phyloP scores from a whole-genome alignment of 2,329 filamentous ascomycete species.

The Camptophora hylomeconis region DNA sequence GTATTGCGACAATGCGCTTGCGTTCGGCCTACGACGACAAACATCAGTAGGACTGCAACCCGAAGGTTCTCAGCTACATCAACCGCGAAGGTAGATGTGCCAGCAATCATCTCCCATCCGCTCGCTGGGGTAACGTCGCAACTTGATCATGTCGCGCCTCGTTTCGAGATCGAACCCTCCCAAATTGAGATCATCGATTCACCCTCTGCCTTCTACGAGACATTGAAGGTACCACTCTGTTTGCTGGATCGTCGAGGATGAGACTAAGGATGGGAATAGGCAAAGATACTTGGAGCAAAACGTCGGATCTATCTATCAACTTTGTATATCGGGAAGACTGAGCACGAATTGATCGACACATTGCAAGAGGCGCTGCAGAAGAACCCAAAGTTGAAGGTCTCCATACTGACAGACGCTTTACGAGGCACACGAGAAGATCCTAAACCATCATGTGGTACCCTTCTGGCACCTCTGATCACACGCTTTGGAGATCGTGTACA shows the following conservation, averaged over 20 bases:
- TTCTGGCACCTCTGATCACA: constrained; percentile 76
- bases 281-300: constrained; percentile 70
- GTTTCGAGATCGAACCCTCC: constrained; percentile 71
- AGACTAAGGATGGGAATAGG: constrained; percentile 31
- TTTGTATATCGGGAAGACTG: constrained; percentile 87
- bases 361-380: constrained; percentile 59
- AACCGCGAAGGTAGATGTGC: constrained; percentile 6
- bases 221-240: constrained; percentile 56
- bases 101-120: constrained; percentile 31
- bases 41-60: constrained; percentile 4
- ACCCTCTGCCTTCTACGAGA: constrained; percentile 81
- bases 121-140: constrained; percentile 54
- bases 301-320: constrained; percentile 84
- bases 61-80: constrained; percentile 11
- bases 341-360: constrained; percentile 73
- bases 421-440: constrained; percentile 86
- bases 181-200: constrained; percentile 67
- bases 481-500: constrained; percentile 78
- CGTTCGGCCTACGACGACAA: constrained; percentile 2
- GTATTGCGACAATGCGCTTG: constrained; percentile 13
- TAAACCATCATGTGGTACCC: constrained; percentile 70
- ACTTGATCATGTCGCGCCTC: constrained; percentile 78
- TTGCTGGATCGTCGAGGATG: constrained; percentile 2
- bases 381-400: constrained; percentile 67
- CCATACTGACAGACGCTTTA: constrained; percentile 81